Evolutionary conservation across 495 filamentous ascomycete genomes (phyloP).

Genomic region (Penicillium odoratum): DNA sequence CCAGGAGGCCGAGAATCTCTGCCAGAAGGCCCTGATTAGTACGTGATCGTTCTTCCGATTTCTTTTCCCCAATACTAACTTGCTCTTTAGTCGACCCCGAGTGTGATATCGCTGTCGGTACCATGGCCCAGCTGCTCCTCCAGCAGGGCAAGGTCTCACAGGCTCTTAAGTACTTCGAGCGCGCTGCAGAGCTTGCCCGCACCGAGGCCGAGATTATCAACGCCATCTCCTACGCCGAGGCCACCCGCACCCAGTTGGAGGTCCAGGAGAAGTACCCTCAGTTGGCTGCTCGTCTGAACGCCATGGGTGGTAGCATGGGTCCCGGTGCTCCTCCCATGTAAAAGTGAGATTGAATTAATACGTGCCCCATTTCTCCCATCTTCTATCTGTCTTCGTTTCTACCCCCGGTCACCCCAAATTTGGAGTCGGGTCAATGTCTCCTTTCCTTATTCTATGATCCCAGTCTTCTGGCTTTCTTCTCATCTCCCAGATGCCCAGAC

Average conservation of each 20-base stretch:
- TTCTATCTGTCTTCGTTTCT: conserved; percentile 21
- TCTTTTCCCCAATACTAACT: not conserved
- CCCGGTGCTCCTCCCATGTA: conserved; percentile 37
- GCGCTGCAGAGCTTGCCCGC: conserved; percentile 89
- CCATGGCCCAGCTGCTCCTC: conserved; percentile 97
- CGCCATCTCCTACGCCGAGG: conserved; percentile 94
- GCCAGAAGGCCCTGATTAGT: conserved; percentile 97
- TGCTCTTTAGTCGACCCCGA: conserved; percentile 83
- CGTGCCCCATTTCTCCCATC: conserved; percentile 6
- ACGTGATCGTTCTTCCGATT: conserved; percentile 37
- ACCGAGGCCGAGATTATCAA: conserved; percentile 97
- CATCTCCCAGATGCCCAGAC: conserved; percentile 11
- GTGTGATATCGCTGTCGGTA: conserved; percentile 97
- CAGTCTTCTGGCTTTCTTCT: conserved; percentile 20
- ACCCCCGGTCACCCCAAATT: conserved; percentile 16
- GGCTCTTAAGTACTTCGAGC: conserved; percentile 95
- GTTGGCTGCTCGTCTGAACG: conserved; percentile 77
- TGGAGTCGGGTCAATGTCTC: conserved; percentile 16
- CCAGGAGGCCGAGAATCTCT: conserved; percentile 89
- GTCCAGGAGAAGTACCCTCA: conserved; percentile 99
- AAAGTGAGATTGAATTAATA: conserved; percentile 18
- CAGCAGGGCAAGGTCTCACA: conserved; percentile 97
- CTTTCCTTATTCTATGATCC: conserved; percentile 20
- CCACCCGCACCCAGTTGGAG: conserved; percentile 93
- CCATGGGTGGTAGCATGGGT: conserved; percentile 60